phyloP scores from a whole-genome alignment of 768 basidiomycete genomes.

The Gymnopilus dilepis region DNA sequence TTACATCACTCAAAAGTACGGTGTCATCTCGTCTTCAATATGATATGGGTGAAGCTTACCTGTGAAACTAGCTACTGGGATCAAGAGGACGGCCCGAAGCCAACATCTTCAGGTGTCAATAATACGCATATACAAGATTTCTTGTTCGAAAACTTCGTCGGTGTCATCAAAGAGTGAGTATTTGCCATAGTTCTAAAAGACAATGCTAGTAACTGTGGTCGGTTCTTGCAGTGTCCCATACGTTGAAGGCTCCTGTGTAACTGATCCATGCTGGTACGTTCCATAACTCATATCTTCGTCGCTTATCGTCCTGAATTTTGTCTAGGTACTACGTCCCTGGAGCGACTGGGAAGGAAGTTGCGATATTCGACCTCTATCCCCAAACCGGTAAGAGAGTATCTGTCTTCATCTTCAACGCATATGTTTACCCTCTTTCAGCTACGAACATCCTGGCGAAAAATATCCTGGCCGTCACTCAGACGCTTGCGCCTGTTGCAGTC shows the following conservation, averaged over 20 bases:
- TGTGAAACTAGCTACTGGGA: slow-evolving; percentile 59
- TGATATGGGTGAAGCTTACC: neutral
- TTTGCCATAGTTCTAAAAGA: neutral
- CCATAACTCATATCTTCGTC: neutral
- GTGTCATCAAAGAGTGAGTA: slow-evolving; percentile 53
- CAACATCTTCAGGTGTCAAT: slow-evolving; percentile 49
- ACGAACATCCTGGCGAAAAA: slow-evolving; percentile 54
- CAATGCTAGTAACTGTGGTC: neutral
- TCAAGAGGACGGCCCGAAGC: slow-evolving; percentile 51
- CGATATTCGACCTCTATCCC: slow-evolving; percentile 62
- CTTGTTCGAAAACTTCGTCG: slow-evolving; percentile 57
- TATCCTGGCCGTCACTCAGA: slow-evolving; percentile 51
- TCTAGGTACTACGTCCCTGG: slow-evolving; percentile 50
- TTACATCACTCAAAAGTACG: slow-evolving; percentile 65
- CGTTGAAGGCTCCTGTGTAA: slow-evolving; percentile 63
- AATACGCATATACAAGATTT: slow-evolving; percentile 64
- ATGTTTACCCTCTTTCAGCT: slow-evolving; percentile 34
- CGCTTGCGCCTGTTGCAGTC: slow-evolving; percentile 46
- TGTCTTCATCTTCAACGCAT: neutral
- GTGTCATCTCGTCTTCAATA: neutral
- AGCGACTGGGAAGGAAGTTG: slow-evolving; percentile 63
- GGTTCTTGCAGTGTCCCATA: slow-evolving; percentile 41
- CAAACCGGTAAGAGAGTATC: slow-evolving; percentile 47
- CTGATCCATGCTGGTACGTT: slow-evolving; percentile 60
- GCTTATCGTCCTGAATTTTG: neutral